phyloP scores from a whole-genome alignment of 306 rosid genomes.

The Medicago ruthenica region DNA sequence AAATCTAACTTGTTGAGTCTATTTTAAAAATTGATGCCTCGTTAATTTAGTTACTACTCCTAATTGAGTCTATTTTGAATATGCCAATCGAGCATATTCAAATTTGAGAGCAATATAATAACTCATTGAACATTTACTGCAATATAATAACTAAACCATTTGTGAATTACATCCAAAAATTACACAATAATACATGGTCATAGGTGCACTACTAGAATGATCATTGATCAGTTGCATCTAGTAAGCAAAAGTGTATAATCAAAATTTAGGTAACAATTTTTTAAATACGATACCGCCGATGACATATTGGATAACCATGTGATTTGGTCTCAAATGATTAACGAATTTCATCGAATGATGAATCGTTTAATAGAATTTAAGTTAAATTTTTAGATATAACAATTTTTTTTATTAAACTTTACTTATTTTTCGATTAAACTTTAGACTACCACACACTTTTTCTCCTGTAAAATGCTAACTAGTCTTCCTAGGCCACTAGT shows the following conservation, averaged over 20 bases:
- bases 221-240: not conserved
- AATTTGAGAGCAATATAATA: constrained; percentile 22
- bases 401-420: not conserved
- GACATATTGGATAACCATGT: too few species aligned
- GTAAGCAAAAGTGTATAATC: constrained; percentile 16
- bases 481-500: too few species aligned
- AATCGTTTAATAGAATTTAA: too few species aligned
- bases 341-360: too few species aligned
- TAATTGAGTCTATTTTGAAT: not conserved
- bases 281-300: not conserved
- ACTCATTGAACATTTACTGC: not conserved
- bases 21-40: not conserved
- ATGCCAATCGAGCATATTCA: constrained; percentile 43
- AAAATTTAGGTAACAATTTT: constrained; percentile 28
- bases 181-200: too few species aligned
- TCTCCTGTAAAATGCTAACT: too few species aligned
- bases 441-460: too few species aligned
- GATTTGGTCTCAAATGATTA: too few species aligned
- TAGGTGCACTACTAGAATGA: too few species aligned
- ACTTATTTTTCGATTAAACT: too few species aligned
- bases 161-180: too few species aligned
- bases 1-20: not conserved
- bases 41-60: not conserved
- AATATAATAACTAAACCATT: not conserved
- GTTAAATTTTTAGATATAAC: too few species aligned